Evolutionary conservation across 2,329 filamentous ascomycete genomes (phyloP).

Genomic region (Claviceps purpurea): DNA sequence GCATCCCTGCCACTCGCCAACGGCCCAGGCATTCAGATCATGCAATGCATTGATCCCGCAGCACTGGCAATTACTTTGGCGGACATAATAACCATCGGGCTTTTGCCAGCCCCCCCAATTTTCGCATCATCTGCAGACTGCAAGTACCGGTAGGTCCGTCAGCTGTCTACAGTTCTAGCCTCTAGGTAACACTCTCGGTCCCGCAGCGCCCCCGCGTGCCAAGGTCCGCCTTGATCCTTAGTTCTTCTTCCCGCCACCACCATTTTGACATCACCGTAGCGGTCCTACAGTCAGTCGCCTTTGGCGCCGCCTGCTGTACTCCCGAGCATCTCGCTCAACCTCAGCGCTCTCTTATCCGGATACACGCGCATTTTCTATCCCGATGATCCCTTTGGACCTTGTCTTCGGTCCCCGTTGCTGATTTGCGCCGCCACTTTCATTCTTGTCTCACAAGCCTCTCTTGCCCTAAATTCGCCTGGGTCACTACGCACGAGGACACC

Average conservation of each 20-base stretch:
- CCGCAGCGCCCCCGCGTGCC: background rate
- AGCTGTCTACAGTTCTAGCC: background rate
- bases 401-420: background rate
- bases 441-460: background rate
- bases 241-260: conserved; percentile 16
- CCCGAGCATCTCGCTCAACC: background rate
- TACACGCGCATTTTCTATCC: conserved; percentile 2
- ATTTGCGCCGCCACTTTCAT: background rate
- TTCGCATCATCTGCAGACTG: background rate
- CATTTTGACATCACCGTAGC: conserved; percentile 17
- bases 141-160: background rate
- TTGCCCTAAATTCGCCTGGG: background rate
- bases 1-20: background rate
- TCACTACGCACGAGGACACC: background rate
- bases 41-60: background rate
- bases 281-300: background rate
- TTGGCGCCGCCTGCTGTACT: background rate
- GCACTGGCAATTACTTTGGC: background rate
- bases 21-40: background rate
- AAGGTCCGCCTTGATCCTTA: background rate
- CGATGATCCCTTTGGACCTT: background rate
- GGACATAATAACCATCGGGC: no score
- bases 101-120: conserved; percentile 3
- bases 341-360: background rate
- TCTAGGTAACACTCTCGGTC: background rate